Evolutionary conservation across 192 early-diverging fungal species (phyloP).

Genomic region (Coemansia sp.): DNA sequence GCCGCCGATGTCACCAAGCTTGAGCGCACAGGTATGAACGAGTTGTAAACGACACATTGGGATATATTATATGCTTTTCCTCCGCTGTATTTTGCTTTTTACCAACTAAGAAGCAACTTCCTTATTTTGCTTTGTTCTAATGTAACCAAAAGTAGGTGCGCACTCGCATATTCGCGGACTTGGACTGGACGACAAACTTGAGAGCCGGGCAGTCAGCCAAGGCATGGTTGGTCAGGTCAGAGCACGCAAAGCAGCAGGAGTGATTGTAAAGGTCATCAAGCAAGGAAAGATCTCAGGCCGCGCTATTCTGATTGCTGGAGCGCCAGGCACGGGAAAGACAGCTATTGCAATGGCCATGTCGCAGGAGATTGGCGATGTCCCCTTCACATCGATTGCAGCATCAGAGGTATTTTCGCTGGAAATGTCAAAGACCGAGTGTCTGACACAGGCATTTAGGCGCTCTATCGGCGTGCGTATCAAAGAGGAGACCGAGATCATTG

Average conservation of each 20-base stretch:
- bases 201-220: conserved; percentile 81
- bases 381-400: conserved; percentile 96
- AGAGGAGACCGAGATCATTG: conserved; percentile 97
- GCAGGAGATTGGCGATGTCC: conserved; percentile 94
- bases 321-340: conserved; percentile 98
- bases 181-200: conserved; percentile 92
- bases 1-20: conserved; percentile 51
- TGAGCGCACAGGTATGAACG: conserved; percentile 53
- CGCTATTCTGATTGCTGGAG: conserved; percentile 96
- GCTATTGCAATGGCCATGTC: conserved; percentile 99
- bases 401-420: conserved; percentile 99
- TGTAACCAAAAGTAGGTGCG: conserved; percentile 62
- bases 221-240: conserved; percentile 98
- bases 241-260: conserved; percentile 94
- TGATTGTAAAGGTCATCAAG: conserved; percentile 96
- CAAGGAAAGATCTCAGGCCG: conserved; percentile 97
- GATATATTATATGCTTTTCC: not conserved
- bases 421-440: conserved; percentile 97
- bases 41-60: not conserved
- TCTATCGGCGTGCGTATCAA: conserved; percentile 98
- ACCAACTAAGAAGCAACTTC: not conserved
- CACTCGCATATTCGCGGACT: conserved; percentile 98
- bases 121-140: not conserved
- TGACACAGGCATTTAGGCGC: conserved; percentile 96
- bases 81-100: not conserved